Conservation (phyloP, 1,284 basidiomycete species). For the Cutaneotrichosporon sp. region DNA sequence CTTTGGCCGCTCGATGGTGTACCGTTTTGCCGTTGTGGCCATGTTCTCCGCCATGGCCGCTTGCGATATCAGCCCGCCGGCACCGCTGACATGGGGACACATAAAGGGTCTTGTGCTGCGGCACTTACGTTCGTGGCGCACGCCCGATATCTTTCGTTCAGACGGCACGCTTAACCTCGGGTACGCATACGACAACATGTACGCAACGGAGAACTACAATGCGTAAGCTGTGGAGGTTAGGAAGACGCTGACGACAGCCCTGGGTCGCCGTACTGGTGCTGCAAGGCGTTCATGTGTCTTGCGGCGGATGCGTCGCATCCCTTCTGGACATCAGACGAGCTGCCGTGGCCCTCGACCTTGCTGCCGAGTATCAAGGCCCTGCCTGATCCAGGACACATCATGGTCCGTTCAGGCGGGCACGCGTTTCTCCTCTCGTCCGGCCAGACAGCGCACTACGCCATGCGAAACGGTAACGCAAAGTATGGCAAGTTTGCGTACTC, state of each 20-base stretch:
- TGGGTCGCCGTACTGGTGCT: conserved; percentile 71
- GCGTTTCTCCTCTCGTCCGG: conserved; percentile 68
- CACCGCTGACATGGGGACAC: conserved; percentile 63
- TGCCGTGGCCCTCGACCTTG: conserved; percentile 54
- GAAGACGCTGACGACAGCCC: conserved; percentile 73
- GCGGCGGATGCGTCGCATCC: conserved; percentile 60
- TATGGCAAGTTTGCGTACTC: conserved; percentile 72
- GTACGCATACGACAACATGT: conserved; percentile 40
- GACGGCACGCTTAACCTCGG: conserved; percentile 70
- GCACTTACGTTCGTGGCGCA: conserved; percentile 66
- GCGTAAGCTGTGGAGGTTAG: conserved; percentile 49
- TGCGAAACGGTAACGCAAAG: conserved; percentile 70
- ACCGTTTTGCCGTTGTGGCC: conserved; percentile 70
- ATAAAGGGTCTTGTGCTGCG: conserved; percentile 67
- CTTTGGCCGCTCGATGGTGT: conserved; percentile 69
- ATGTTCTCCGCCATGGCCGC: conserved; percentile 70
- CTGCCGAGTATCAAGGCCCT: conserved; percentile 52
- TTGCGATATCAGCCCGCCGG: conserved; percentile 62
- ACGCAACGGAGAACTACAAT: conserved; percentile 5
- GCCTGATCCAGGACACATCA: conserved; percentile 63
- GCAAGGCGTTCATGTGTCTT: conserved; percentile 68
- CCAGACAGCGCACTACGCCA: conserved; percentile 69
- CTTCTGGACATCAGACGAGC: conserved; percentile 64
- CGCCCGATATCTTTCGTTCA: conserved; percentile 52
- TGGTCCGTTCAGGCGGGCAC: conserved; percentile 55